Percentiles rank a stretch among this genome's conserved stretches.
phyloP scores from a whole-genome alignment of 2,329 filamentous ascomycete genomes.

The Fusarium odoratissimum region DNA sequence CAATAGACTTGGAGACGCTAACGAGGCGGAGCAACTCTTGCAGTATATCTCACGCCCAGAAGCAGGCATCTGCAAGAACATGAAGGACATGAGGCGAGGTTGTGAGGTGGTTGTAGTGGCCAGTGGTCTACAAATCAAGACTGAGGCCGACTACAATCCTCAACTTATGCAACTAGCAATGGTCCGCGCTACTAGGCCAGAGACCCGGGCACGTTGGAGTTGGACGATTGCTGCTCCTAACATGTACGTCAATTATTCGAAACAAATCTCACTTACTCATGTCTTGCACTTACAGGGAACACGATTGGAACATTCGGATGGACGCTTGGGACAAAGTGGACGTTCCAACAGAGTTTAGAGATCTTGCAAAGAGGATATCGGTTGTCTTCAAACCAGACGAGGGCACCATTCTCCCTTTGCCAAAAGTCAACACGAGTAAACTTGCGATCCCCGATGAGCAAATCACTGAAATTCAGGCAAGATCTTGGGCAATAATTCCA shows the following conservation, averaged over 20 bases:
- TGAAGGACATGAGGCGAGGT: slow-evolving; percentile 19
- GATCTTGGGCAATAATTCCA: slow-evolving; percentile 46
- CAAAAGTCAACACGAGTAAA: slow-evolving; percentile 20
- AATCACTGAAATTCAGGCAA: slow-evolving; percentile 40
- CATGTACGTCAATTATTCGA: slow-evolving; percentile 43
- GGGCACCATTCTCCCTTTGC: slow-evolving; percentile 20
- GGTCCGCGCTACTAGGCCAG: slow-evolving; percentile 35
- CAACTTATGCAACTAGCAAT: slow-evolving; percentile 38
- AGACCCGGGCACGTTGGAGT: slow-evolving; percentile 43
- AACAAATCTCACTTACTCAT: slow-evolving; percentile 14
- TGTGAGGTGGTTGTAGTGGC: slow-evolving; percentile 39
- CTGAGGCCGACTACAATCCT: slow-evolving; percentile 22
- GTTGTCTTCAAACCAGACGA: slow-evolving; percentile 22
- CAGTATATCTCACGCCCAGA: slow-evolving; percentile 23
- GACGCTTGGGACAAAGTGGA: slow-evolving; percentile 40
- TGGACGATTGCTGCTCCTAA: slow-evolving; percentile 52
- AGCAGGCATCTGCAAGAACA: slow-evolving; percentile 22
- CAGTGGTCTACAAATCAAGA: slow-evolving; percentile 37
- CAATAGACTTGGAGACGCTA: slow-evolving; percentile 27
- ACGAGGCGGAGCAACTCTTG: slow-evolving; percentile 32
- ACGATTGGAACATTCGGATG: slow-evolving; percentile 52
- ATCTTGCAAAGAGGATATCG: slow-evolving; percentile 38
- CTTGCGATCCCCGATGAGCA: slow-evolving; percentile 9
- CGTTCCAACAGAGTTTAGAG: slow-evolving; percentile 30
- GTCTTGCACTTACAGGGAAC: slow-evolving; percentile 35